Evolutionary conservation across 495 filamentous ascomycete species (phyloP).

Genomic region (Sordaria brevicollis): DNA sequence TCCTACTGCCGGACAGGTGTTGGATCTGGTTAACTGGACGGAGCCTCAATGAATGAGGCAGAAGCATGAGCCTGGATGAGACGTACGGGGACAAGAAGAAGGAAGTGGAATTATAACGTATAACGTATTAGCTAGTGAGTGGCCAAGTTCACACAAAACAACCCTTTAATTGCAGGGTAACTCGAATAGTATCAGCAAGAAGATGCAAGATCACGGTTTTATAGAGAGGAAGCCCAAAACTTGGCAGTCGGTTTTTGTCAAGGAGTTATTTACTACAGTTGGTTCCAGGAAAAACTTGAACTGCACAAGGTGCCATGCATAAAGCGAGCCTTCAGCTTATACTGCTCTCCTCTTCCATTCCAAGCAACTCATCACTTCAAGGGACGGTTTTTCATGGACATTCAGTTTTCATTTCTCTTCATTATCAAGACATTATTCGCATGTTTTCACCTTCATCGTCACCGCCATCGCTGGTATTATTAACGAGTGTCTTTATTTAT

Average conservation of each 20-base stretch:
- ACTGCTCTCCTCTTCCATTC: no score
- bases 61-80: conserved; percentile 14
- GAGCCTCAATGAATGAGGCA: conserved; percentile 42
- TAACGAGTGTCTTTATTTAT: background rate
- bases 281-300: no score
- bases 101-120: background rate
- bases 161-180: background rate
- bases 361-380: no score
- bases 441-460: no score
- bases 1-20: conserved; percentile 56
- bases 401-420: no score
- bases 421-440: no score
- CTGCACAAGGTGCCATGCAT: no score
- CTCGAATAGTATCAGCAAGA: background rate
- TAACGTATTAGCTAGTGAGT: background rate
- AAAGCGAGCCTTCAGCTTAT: no score
- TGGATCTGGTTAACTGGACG: conserved; percentile 93
- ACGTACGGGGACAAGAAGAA: background rate
- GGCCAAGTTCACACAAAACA: background rate
- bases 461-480: no score
- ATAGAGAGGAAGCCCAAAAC: background rate
- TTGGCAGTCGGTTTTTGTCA: background rate
- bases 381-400: no score
- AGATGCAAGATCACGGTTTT: no score
- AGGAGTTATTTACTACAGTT: background rate